Evolutionary conservation across 768 basidiomycete genomes (phyloP), one percentile per base, ranked within the genome.

Genomic region (Lepiota brunneoincarnata): DNA sequence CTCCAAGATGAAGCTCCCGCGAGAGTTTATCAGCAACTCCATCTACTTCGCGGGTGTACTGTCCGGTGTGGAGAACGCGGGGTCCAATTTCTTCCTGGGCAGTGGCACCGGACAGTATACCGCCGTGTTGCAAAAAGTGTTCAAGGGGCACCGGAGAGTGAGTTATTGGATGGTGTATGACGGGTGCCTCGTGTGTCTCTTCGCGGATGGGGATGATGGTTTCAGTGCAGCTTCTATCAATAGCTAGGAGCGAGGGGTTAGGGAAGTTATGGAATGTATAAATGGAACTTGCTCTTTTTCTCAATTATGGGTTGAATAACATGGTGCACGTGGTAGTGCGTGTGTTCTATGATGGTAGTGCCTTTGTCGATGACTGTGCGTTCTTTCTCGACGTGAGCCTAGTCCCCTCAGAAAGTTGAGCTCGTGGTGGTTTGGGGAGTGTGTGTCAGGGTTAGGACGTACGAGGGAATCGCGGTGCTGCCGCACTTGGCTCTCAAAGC

Each of bases 291-390:
- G 72, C 73, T 69, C 47, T 72, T 67, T 70, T 72, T 72, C 59
- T 73, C 63, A 39, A 73, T 69, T 20, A 74, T 58, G 15, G 72
- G 71, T 49, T 74, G 72, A 15, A 73, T 67, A 24, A 73, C 59
- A 28, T 74, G 71, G 41, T 72, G 69, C 24, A 71, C 62, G 51
- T 74, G 73, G 40, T 73, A 71, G 28, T 72, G 68, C 15, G 66
- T 53, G 6, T 61, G 58, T 49, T 73, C 71, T 2, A 63, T 67
- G 15, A 72, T 56, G 0, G 53, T 61, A n/a, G 55, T 65, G 3
- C 70, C 72, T 49, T 69, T 67, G 59, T 73, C 73, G 43, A 71
- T 56, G 38, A 69, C 46, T 15, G 59, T 63, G 6, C 61, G 64
- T 47, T 73, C 70, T 38, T 68, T 69, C 18, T 56, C 52, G 2